Evolutionary conservation across 129 eudicot species (phyloP).

Genomic region (Centaurea solstitialis): DNA sequence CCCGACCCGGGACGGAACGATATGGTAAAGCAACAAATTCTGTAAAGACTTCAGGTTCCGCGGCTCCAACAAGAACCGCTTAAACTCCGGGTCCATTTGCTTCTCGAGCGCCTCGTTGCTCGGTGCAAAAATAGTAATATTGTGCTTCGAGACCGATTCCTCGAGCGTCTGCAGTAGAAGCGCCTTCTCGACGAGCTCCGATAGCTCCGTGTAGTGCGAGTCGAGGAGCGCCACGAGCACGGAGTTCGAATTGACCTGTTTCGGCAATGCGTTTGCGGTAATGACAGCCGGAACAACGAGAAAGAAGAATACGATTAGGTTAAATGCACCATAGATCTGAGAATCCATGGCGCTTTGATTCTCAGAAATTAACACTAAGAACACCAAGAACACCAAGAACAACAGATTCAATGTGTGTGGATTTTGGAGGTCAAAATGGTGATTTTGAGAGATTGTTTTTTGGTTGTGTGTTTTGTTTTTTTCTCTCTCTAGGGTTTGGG

Average conservation of each 20-base stretch:
- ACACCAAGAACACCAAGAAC: not conserved
- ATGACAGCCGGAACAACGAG: not conserved
- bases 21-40: constrained; percentile 60
- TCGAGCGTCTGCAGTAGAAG: constrained; percentile 66
- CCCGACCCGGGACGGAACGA: constrained; percentile 63
- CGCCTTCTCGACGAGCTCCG: constrained; percentile 82
- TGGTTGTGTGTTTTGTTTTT: too few relatives aligned
- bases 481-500: constrained; percentile 20
- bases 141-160: constrained; percentile 51
- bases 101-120: constrained; percentile 70
- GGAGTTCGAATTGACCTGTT: constrained; percentile 72
- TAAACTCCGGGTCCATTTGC: constrained; percentile 72
- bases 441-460: too few relatives aligned
- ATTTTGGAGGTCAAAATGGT: not conserved
- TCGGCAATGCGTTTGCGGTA: constrained; percentile 44
- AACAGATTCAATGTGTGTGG: not conserved
- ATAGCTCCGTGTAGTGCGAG: constrained; percentile 74
- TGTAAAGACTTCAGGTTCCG: constrained; percentile 71
- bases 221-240: constrained; percentile 80
- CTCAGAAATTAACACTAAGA: too few relatives aligned
- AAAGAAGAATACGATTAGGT: not conserved
- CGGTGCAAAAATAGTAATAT: constrained; percentile 86
- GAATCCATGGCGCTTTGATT: constrained; percentile 67
- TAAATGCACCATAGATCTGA: constrained; percentile 58
- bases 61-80: constrained; percentile 75